These are phyloP conservation scores for Suillus brevipes DNA, from an alignment of 768 basidiomycete genomes.

Conservation along the genomic window DNA sequence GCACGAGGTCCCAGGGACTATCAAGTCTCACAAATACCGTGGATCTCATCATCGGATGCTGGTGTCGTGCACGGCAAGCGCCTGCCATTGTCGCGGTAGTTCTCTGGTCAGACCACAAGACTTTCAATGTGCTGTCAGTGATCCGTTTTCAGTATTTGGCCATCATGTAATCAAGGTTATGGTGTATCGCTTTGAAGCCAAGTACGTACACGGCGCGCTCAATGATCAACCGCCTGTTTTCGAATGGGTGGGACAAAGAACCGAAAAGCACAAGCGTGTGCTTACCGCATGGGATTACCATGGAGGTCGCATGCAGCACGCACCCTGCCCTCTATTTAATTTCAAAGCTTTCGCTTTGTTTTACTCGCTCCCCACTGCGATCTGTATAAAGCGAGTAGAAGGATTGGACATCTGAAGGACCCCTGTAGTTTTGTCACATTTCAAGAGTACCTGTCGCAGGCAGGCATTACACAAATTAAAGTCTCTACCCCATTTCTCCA, in stretches of 20 bases:
- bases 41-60: background rate
- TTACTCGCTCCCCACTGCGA: background rate
- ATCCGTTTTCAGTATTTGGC: background rate
- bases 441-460: background rate
- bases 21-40: background rate
- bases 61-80: background rate
- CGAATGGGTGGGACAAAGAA: background rate
- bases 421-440: background rate
- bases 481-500: background rate
- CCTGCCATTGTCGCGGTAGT: background rate
- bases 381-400: background rate
- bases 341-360: background rate
- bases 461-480: no score
- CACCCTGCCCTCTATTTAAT: background rate
- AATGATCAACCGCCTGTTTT: background rate
- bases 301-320: background rate
- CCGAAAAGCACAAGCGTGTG: background rate
- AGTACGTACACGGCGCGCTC: background rate
- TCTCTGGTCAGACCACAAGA: background rate
- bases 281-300: background rate
- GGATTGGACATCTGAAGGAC: no score
- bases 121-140: background rate
- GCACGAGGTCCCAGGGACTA: conserved; percentile 1
- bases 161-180: background rate
- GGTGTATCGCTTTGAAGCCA: background rate